Conservation (phyloP, 768 basidiomycete genomes). For the Clathrus columnatus region DNA sequence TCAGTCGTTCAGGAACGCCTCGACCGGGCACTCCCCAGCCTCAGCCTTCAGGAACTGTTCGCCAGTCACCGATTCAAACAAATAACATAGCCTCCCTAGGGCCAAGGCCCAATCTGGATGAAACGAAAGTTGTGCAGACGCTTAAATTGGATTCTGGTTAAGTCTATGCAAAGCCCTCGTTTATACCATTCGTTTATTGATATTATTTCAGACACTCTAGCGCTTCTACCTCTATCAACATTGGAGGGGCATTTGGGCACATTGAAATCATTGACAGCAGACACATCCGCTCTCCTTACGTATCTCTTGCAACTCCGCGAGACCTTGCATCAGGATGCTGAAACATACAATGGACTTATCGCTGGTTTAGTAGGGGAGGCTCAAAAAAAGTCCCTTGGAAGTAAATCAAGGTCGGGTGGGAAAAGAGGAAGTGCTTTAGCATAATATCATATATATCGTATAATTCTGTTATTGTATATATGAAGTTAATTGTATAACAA, state of each 20-base stretch:
- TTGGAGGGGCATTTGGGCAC: slow-evolving; percentile 63
- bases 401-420: slow-evolving; percentile 34
- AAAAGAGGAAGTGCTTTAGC: slow-evolving; percentile 38
- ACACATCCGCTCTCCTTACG: slow-evolving; percentile 67
- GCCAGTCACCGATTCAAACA: slow-evolving; percentile 3
- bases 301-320: slow-evolving; percentile 76
- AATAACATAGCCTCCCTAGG: slow-evolving; percentile 41
- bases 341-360: slow-evolving; percentile 86
- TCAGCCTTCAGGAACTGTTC: slow-evolving; percentile 28
- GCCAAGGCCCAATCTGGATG: slow-evolving; percentile 66
- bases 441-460: slow-evolving; percentile 22
- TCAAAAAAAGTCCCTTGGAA: slow-evolving; percentile 64
- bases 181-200: slow-evolving; percentile 8
- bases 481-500: too few relatives aligned
- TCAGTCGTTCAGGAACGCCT: slow-evolving; percentile 46
- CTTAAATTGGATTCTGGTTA: slow-evolving; percentile 61
- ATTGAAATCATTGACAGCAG: slow-evolving; percentile 61
- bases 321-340: slow-evolving; percentile 75
- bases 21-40: slow-evolving; percentile 30
- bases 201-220: slow-evolving; percentile 49
- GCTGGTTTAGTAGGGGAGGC: slow-evolving; percentile 90
- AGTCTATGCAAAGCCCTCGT: slow-evolving; percentile 15
- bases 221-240: slow-evolving; percentile 57
- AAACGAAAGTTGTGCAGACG: slow-evolving; percentile 52
- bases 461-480: neutral